Percentiles rank a stretch among this genome's conserved stretches.
These are phyloP conservation scores for Ochetophila trinervis DNA, from an alignment of 306 rosid species.

Conservation along the genomic window DNA sequence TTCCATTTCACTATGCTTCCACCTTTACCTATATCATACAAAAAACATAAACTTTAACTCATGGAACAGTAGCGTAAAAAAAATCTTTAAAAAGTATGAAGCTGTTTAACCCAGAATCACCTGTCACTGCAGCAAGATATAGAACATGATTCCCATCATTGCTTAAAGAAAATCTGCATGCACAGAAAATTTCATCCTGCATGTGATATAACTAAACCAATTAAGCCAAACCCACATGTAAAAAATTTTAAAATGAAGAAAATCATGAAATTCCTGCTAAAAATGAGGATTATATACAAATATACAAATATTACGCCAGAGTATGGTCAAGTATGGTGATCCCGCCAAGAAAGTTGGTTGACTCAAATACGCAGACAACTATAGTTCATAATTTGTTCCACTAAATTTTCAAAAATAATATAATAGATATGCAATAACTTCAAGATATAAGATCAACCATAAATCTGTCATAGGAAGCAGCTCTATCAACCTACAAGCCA, in stretches of 20 bases:
- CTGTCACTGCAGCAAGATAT: conserved; percentile 55
- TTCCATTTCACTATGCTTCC: conserved; percentile 86
- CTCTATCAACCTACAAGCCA: conserved; percentile 15
- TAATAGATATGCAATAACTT: background rate
- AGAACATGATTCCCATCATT: conserved; percentile 46
- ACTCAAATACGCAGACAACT: background rate
- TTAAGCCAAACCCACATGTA: conserved; percentile 19
- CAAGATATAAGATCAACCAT: background rate
- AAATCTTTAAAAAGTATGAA: too few relatives aligned
- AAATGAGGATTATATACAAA: background rate
- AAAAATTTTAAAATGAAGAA: background rate
- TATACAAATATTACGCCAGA: background rate
- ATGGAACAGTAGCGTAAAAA: conserved; percentile 8
- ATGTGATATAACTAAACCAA: conserved; percentile 28
- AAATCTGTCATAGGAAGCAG: conserved; percentile 11
- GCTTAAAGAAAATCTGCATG: conserved; percentile 72
- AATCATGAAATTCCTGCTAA: background rate
- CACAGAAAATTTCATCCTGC: conserved; percentile 71
- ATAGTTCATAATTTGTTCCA: background rate
- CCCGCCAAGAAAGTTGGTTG: background rate
- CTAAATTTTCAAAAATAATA: background rate
- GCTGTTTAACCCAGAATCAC: conserved; percentile 31
- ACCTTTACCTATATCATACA: conserved; percentile 47
- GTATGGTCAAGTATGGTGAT: background rate
- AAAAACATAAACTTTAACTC: conserved; percentile 23